Evolutionary conservation across 257 asterid species (phyloP), one percentile per base, ranked within the genome.

Genomic region (Capsicum pubescens): DNA sequence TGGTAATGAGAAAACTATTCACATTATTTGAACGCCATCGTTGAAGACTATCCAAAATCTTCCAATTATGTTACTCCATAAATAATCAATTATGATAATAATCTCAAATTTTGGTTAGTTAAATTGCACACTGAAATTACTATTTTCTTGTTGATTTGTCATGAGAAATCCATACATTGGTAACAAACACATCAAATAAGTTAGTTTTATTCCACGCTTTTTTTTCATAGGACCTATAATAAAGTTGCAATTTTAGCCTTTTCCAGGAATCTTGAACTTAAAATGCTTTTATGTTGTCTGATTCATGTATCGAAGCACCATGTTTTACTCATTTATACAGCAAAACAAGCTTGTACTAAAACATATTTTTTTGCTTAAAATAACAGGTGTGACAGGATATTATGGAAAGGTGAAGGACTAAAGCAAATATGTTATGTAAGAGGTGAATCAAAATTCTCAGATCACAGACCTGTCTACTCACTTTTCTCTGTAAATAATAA

Each of bases 401-500:
- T 95, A 63, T 95, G 97, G 99, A 95, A 88, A 91, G 99, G 99
- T 0, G 89, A 94, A 84, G 99, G 97, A 35, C 83, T 95, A 15
- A 89, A 94, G 79, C 99, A 95, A 84, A 50, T 89, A 85, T 92
- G 88, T 63, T 95, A 95, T 32, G 89, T 17, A 21, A 91, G 99
- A 52, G 96, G 96, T 0, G 99, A 94, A 61, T 95, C 96, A 48
- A 91, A 90, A 60, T 94, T 95, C 86, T 95, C 99, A 0, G 99
- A 95, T 87, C 99, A 95, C 88, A 89, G 99, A 82, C 97, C 99
- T 2, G 99, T 95, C 1, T 91, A 86, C 79, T 91, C 99, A 0
- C 91, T 94, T 39, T 95, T 95, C 91, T 88, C 90, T 0, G 91
- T 87, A 35, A 88, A 86, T 36, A 69, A 85, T 63, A 82, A 83